Percentiles rank a stretch among this genome's conserved stretches.
Evolutionary conservation across 2,329 filamentous ascomycete genomes (phyloP).

Genomic region (Didymosphaeria variabile): DNA sequence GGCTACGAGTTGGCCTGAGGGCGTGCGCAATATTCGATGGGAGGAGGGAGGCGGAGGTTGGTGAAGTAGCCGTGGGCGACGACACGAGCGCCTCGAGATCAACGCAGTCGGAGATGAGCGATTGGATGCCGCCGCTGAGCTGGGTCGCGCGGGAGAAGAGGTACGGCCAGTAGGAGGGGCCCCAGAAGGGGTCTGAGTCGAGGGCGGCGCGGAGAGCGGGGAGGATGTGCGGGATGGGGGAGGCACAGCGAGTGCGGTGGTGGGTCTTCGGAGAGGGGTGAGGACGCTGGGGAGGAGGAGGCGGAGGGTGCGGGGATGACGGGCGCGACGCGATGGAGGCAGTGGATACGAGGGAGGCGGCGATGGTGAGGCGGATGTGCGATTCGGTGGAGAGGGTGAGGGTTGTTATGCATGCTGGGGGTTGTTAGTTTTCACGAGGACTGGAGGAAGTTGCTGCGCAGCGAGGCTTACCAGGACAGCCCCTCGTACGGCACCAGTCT

Average conservation of each 20-base stretch:
- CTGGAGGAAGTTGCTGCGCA: no score
- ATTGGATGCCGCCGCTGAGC: conserved; percentile 55
- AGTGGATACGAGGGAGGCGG: conserved; percentile 58
- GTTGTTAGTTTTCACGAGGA: conserved; percentile 20
- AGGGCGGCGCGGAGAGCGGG: conserved; percentile 53
- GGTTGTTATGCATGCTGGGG: conserved; percentile 54
- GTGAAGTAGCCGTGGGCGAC: no score
- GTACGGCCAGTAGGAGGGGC: conserved; percentile 54
- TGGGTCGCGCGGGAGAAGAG: conserved; percentile 55
- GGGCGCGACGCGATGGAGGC: conserved; percentile 31
- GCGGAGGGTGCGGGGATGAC: conserved; percentile 1
- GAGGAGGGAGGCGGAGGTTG: no score
- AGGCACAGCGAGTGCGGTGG: background rate
- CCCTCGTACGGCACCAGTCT: conserved; percentile 65
- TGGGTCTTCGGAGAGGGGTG: conserved; percentile 24
- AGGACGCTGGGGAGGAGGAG: conserved; percentile 13
- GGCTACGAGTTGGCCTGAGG: conserved; percentile 20
- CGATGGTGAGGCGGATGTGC: conserved; percentile 57
- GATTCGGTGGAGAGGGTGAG: conserved; percentile 58
- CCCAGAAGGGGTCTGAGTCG: conserved; percentile 55
- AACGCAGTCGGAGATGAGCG: conserved; percentile 56
- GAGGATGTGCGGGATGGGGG: conserved; percentile 49
- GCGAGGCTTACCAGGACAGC: conserved; percentile 57
- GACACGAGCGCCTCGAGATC: conserved; percentile 54
- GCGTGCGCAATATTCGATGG: conserved; percentile 23